A percentile compares a stretch with the other conserved stretches of the same genome.
Conservation (phyloP, 192 early-diverging fungal genomes). For the Backusella morwellensis region DNA sequence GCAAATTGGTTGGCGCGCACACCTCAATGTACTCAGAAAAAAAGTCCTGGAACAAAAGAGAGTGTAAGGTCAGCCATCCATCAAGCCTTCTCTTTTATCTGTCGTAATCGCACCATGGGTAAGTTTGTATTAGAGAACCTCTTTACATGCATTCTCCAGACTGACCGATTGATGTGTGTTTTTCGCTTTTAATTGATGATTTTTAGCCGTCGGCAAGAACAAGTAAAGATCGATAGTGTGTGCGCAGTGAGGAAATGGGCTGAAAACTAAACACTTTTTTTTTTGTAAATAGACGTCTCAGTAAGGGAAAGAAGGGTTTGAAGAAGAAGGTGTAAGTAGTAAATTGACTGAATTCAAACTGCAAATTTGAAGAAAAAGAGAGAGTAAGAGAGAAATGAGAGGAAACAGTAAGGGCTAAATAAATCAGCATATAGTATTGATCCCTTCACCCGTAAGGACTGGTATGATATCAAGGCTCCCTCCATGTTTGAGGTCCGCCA, state of each 20-base stretch:
- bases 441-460: conserved; percentile 99
- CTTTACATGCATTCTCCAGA: not conserved
- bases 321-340: conserved; percentile 87
- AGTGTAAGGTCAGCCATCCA: conserved; percentile 3
- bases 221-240: conserved; percentile 43
- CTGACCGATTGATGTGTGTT: not conserved
- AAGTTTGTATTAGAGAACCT: not conserved
- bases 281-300: conserved; percentile 57
- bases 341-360: not conserved
- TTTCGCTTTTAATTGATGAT: not conserved
- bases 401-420: not conserved
- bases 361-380: not conserved
- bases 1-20: not conserved
- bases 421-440: conserved; percentile 68
- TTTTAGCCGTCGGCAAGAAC: conserved; percentile 69
- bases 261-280: conserved; percentile 1
- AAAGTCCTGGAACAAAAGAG: conserved; percentile 5
- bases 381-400: not conserved
- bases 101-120: conserved; percentile 8
- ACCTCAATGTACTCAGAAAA: not conserved
- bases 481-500: conserved; percentile 92
- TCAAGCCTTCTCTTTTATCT: conserved; percentile 8
- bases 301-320: conserved; percentile 85
- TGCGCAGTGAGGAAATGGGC: not conserved
- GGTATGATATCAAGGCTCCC: conserved; percentile 99